Evolutionary conservation across 441 rosid species (phyloP), one percentile per base, ranked within the genome.

Genomic region (Viola pubescens): DNA sequence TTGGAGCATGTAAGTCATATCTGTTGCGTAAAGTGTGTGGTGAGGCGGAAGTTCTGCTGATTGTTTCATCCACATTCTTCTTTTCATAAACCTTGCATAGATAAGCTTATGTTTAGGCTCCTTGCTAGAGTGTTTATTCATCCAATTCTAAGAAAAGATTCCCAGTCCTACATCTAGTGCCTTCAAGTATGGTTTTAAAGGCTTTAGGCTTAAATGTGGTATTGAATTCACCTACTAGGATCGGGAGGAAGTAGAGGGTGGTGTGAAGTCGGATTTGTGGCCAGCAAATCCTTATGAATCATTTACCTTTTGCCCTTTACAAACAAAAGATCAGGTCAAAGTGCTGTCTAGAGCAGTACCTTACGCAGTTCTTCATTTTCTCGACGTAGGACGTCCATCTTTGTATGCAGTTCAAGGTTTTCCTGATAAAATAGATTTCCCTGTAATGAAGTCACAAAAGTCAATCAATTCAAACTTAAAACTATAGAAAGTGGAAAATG

Each of bases 301-400:
- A 26, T 26, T 26, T 26, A 26, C 34, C 34, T 26, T 26, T 26
- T 26, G 2, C 2, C 34, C 34, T 26, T 26, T 26, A 26, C 34
- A 26, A 26, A 26, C 34, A 26, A 26, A 26, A 26, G 34, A 26
- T 26, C 34, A 26, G 34, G 34, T 26, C 34, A 26, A 26, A 26
- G 34, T 26, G 34, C 13, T 61, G 13, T 19, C 43, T 56, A 58
- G 60, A 52, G 45, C 10, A 41, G 7, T 80, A 94, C 97, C 96
- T 89, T 83, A 56, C 70, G 77, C 60, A 88, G 74, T 63, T 73
- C 88, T 45, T 55, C 62, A 52, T 85, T 87, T 77, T 92, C 95
- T 73, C 72, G 80, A 57, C 59, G 58, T 55, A 79, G 62, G 73
- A 79, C 66, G 68, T 74, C 75, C 50, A 79, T 62, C 68, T 83